phyloP scores from a whole-genome alignment of 2,329 filamentous ascomycete genomes.

The Orbilia oligospora region DNA sequence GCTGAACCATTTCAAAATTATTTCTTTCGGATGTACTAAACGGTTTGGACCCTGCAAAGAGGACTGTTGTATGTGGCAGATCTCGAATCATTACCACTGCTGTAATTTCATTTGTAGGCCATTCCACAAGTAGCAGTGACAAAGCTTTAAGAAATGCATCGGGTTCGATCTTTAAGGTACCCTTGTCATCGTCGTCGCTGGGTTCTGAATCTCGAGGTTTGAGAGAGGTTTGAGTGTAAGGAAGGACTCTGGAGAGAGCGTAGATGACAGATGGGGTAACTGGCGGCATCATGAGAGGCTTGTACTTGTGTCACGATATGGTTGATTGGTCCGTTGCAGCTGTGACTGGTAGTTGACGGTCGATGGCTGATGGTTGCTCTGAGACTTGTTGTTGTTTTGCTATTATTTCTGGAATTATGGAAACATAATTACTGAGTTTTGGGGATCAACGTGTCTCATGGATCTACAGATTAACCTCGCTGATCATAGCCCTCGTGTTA shows the following conservation, averaged over 20 bases:
- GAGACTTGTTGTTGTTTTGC: too few species aligned
- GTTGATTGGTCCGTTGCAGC: too few species aligned
- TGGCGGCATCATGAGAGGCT: constrained; percentile 12
- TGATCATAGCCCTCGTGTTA: too few species aligned
- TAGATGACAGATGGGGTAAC: constrained; percentile 15
- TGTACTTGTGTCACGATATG: too few species aligned
- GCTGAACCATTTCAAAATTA: constrained; percentile 3
- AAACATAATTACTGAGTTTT: too few species aligned
- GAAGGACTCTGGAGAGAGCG: constrained; percentile 26
- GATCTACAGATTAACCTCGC: too few species aligned
- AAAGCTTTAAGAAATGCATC: constrained; percentile 22
- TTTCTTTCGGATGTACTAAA: background rate
- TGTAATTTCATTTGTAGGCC: background rate
- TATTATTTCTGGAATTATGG: too few species aligned
- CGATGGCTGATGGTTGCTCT: too few species aligned
- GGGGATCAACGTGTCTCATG: too few species aligned
- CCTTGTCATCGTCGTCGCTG: background rate
- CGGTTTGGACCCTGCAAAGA: constrained; percentile 14
- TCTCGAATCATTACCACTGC: constrained; percentile 15
- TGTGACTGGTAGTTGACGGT: too few species aligned
- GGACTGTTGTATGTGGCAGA: constrained; percentile 4
- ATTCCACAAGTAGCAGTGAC: constrained; percentile 5
- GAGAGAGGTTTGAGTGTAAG: constrained; percentile 9
- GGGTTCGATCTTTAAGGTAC: constrained; percentile 7
- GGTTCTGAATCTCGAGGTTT: background rate